Conservation (phyloP, 768 basidiomycete genomes). For the Russula virescens region DNA sequence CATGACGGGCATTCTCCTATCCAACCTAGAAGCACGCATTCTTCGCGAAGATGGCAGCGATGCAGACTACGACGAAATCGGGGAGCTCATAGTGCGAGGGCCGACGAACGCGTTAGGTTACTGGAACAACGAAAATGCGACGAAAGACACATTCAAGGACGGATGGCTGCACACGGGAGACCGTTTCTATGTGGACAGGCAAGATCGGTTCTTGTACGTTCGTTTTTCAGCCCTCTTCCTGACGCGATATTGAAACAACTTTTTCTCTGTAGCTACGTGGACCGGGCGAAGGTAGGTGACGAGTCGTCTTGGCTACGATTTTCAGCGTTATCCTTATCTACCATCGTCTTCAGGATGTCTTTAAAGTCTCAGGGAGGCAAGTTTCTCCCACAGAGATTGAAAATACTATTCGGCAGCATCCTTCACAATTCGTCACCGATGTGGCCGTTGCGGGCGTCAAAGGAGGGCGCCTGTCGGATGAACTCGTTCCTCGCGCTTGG, state of each 20-base stretch:
- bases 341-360: slow-evolving; percentile 49
- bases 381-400: slow-evolving; percentile 81
- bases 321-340: not conserved
- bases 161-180: slow-evolving; percentile 80
- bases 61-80: slow-evolving; percentile 50
- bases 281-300: slow-evolving; percentile 59
- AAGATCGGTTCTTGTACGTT: slow-evolving; percentile 60
- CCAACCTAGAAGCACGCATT: slow-evolving; percentile 61
- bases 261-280: slow-evolving; percentile 49
- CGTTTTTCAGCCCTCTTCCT: not conserved
- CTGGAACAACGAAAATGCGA: slow-evolving; percentile 65
- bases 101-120: slow-evolving; percentile 60
- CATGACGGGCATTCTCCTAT: slow-evolving; percentile 52
- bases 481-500: slow-evolving; percentile 76
- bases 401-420: slow-evolving; percentile 54
- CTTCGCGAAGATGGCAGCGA: slow-evolving; percentile 53
- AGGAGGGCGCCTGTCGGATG: slow-evolving; percentile 64
- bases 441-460: slow-evolving; percentile 68
- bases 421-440: slow-evolving; percentile 48
- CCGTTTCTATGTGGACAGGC: slow-evolving; percentile 52
- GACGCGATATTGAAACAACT: not conserved
- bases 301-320: not conserved
- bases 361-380: slow-evolving; percentile 75
- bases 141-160: slow-evolving; percentile 53
- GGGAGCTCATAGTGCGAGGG: slow-evolving; percentile 59